Conservation (phyloP, 148 eudicot genomes). For the Pharnaceum exiguum region DNA sequence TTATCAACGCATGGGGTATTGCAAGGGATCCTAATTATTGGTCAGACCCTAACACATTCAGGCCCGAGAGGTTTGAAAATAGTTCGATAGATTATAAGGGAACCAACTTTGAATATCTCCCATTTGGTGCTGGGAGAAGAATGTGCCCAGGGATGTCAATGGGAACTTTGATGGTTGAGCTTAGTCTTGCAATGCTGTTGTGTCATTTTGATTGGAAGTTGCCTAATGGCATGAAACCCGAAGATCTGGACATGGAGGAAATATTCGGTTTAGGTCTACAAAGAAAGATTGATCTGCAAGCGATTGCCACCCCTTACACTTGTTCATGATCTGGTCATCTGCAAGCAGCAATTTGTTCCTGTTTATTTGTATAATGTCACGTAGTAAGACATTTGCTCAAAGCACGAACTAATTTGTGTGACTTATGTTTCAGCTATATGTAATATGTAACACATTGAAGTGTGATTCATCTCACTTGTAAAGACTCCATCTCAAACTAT, state of each 20-base stretch:
- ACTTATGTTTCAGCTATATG: too few relatives aligned
- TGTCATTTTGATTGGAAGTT: conserved; percentile 11
- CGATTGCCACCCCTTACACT: neutral
- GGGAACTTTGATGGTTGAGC: conserved; percentile 1
- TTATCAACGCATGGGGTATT: conserved; percentile 20
- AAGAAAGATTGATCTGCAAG: neutral
- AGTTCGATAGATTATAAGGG: neutral
- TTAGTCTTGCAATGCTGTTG: neutral
- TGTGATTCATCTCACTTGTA: too few relatives aligned
- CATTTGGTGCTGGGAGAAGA: too few relatives aligned
- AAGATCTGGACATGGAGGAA: conserved; percentile 12
- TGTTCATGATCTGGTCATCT: too few relatives aligned
- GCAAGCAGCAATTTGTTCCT: too few relatives aligned
- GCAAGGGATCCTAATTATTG: too few relatives aligned
- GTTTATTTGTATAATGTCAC: too few relatives aligned
- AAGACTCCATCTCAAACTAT: too few relatives aligned
- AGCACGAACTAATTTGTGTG: too few relatives aligned
- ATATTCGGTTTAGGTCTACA: neutral
- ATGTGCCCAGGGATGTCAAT: conserved; percentile 11
- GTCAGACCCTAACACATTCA: neutral
- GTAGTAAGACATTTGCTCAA: too few relatives aligned
- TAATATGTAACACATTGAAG: too few relatives aligned
- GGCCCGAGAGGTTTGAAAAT: conserved; percentile 7
- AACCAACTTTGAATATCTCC: neutral
- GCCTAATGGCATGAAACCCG: neutral